Evolutionary conservation across 2,329 filamentous ascomycete genomes (phyloP).

Genomic region (Xylaria sp.): DNA sequence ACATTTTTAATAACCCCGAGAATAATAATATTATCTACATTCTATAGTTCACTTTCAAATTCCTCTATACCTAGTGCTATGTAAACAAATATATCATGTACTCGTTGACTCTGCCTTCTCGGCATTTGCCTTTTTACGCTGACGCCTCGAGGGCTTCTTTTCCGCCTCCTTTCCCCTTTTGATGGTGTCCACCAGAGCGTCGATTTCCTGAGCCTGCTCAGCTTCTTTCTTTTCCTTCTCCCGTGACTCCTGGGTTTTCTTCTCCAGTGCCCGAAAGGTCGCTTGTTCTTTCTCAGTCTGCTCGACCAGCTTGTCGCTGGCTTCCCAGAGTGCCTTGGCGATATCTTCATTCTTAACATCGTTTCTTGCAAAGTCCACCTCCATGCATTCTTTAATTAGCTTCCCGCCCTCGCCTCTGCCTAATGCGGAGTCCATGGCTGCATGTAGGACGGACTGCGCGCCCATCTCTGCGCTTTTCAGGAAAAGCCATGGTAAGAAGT

Average conservation of each 20-base stretch:
- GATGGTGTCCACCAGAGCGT: constrained; percentile 47
- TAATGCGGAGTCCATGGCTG: constrained; percentile 82
- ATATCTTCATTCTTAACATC: constrained; percentile 83
- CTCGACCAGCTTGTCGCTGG: constrained; percentile 86
- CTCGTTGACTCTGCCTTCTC: constrained; percentile 35
- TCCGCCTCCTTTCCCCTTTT: constrained; percentile 52
- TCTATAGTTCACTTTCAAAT: constrained; percentile 6
- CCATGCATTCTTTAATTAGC: constrained; percentile 88
- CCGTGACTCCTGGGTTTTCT: constrained; percentile 53
- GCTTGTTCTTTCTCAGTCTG: constrained; percentile 83
- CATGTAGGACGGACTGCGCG: constrained; percentile 86
- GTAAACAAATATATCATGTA: constrained; percentile 16
- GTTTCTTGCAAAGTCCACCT: constrained; percentile 75
- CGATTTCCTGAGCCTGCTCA: constrained; percentile 48
- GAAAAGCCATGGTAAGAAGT: constrained; percentile 85
- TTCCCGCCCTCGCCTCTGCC: constrained; percentile 73
- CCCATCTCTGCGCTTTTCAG: constrained; percentile 87
- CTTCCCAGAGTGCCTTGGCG: constrained; percentile 89
- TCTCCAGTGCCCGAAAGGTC: constrained; percentile 53
- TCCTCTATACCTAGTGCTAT: not conserved
- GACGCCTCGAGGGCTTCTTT: constrained; percentile 49
- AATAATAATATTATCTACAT: constrained; percentile 13
- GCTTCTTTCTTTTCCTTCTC: constrained; percentile 48
- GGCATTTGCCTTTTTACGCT: constrained; percentile 48
- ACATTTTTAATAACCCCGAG: not conserved